A percentile compares a stretch with the other conserved stretches of the same genome.
Evolutionary conservation across 768 basidiomycete genomes (phyloP).

Genomic region (Termitomyces sp.): DNA sequence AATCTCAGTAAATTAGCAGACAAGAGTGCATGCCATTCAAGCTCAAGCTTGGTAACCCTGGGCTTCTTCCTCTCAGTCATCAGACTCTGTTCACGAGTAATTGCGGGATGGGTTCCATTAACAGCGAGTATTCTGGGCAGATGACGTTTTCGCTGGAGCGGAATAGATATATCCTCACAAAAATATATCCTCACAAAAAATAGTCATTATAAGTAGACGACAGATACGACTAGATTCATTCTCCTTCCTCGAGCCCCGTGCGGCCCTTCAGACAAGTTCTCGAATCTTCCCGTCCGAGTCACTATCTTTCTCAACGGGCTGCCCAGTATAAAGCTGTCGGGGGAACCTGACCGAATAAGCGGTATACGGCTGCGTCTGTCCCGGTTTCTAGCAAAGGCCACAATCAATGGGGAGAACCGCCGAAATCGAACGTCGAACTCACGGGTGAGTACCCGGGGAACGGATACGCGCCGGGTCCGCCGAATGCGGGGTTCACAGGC

Average conservation of each 20-base stretch:
- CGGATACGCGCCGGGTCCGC: slow-evolving; percentile 11
- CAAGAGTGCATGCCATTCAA: too few species aligned
- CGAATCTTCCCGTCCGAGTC: slow-evolving; percentile 6
- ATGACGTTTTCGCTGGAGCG: background rate
- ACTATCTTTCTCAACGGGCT: slow-evolving; percentile 14
- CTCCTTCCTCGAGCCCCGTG: background rate
- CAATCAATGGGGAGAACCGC: slow-evolving; percentile 2
- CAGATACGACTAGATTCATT: background rate
- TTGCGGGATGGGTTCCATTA: too few species aligned
- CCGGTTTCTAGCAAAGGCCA: slow-evolving; percentile 6
- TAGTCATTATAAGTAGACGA: background rate
- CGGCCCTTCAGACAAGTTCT: background rate
- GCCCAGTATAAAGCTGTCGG: slow-evolving; percentile 18
- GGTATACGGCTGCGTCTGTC: slow-evolving; percentile 15
- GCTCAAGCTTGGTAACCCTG: too few species aligned
- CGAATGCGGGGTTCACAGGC: slow-evolving; percentile 12
- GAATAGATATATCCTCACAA: background rate
- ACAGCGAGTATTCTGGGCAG: too few species aligned
- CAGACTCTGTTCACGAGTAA: too few species aligned
- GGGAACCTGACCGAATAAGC: slow-evolving; percentile 16
- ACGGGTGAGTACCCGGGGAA: slow-evolving; percentile 21
- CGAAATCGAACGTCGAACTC: slow-evolving; percentile 7
- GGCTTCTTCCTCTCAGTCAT: too few species aligned
- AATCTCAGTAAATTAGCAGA: too few species aligned
- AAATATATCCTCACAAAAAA: background rate